These are phyloP conservation scores for Vanilla planifolia DNA, from an alignment of 106 monocot genomes.

Conservation along the genomic window DNA sequence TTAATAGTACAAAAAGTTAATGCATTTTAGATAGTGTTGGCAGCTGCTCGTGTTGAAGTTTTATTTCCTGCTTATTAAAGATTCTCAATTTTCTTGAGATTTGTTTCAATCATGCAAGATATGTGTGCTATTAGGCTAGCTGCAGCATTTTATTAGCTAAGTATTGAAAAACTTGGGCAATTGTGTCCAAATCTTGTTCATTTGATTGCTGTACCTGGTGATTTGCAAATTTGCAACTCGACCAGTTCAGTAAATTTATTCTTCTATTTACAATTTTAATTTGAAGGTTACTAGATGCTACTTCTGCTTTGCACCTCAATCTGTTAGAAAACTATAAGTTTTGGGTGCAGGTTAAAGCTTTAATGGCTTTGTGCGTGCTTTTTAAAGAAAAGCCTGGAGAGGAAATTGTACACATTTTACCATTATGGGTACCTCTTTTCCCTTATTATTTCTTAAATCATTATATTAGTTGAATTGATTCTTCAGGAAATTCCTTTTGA, in stretches of 20 bases:
- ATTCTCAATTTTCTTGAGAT: too few species aligned
- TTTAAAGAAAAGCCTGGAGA: slow-evolving; percentile 65
- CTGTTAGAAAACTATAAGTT: neutral
- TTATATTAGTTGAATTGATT: neutral
- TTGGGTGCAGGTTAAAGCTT: slow-evolving; percentile 78
- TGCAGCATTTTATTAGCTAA: too few species aligned
- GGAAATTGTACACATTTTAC: slow-evolving; percentile 72
- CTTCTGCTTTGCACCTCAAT: neutral
- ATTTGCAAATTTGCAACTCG: too few species aligned
- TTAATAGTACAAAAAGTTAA: too few species aligned
- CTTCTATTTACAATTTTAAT: neutral
- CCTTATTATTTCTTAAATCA: neutral
- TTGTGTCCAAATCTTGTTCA: too few species aligned
- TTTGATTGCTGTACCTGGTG: too few species aligned
- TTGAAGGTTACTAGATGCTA: neutral
- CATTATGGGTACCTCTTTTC: slow-evolving; percentile 73
- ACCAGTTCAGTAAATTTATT: neutral
- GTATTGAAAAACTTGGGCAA: too few species aligned
- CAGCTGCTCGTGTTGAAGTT: too few species aligned
- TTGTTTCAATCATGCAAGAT: too few species aligned
- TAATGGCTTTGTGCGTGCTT: slow-evolving; percentile 41
- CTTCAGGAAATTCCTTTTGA: neutral
- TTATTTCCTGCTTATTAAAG: too few species aligned
- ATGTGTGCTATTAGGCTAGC: too few species aligned
- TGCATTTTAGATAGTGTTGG: too few species aligned